phyloP scores from a whole-genome alignment of 306 rosid genomes.

The Crataegus laevigata region DNA sequence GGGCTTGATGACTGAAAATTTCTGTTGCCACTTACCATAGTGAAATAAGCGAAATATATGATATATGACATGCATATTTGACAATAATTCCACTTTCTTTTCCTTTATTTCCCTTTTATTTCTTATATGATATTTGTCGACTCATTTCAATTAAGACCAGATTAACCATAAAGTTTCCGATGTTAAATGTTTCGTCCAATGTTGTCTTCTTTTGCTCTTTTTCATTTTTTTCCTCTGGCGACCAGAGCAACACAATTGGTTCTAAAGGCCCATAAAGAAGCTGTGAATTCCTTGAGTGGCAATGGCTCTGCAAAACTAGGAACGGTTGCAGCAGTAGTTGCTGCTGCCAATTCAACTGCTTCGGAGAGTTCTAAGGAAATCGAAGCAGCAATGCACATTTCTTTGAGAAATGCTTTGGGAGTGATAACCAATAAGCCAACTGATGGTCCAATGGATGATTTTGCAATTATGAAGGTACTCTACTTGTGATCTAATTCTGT shows the following conservation, averaged over 20 bases:
- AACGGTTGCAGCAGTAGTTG: slow-evolving; percentile 92
- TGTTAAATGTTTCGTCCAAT: not conserved
- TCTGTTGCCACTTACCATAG: not conserved
- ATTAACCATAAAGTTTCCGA: not conserved
- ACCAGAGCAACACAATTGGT: slow-evolving; percentile 89
- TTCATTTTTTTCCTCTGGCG: slow-evolving; percentile 1
- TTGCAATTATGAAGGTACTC: slow-evolving; percentile 88
- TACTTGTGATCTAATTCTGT: slow-evolving; percentile 3
- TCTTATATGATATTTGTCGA: not conserved
- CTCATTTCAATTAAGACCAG: not conserved
- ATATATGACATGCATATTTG: not conserved
- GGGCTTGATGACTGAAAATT: not conserved
- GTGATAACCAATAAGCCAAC: slow-evolving; percentile 53
- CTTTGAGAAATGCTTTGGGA: slow-evolving; percentile 86
- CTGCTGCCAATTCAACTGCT: slow-evolving; percentile 97
- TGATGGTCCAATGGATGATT: slow-evolving; percentile 95
- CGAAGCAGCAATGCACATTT: slow-evolving; percentile 97
- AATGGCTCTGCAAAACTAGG: slow-evolving; percentile 87
- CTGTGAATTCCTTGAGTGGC: slow-evolving; percentile 94
- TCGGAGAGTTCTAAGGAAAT: slow-evolving; percentile 85
- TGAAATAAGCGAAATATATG: not conserved
- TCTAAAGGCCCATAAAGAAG: slow-evolving; percentile 96
- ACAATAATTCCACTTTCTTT: not conserved
- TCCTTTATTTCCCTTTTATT: not conserved
- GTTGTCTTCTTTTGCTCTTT: slow-evolving; percentile 12